These are phyloP conservation scores for Combretum micranthum DNA, from an alignment of 345 rosid species.

Conservation along the genomic window DNA sequence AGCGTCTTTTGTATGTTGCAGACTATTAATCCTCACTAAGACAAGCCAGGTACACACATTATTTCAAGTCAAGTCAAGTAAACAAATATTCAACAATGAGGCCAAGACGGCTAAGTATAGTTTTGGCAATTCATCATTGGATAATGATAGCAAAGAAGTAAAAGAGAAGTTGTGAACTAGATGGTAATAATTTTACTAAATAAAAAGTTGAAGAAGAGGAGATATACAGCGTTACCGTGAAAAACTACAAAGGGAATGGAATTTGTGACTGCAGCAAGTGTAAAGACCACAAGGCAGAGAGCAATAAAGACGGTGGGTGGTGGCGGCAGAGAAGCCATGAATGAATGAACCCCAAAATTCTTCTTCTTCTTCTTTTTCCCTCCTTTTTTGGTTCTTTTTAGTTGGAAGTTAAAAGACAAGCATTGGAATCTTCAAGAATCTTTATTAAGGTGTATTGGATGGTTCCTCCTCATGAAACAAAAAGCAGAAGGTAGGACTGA, in stretches of 20 bases:
- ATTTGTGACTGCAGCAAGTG: constrained; percentile 22
- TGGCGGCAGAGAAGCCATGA: constrained; percentile 11
- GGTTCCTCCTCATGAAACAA: background rate
- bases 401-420: background rate
- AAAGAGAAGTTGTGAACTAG: background rate
- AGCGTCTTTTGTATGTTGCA: too few species aligned
- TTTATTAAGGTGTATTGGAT: background rate
- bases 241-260: constrained; percentile 72
- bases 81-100: too few species aligned
- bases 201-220: background rate
- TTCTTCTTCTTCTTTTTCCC: too few species aligned
- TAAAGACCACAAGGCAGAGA: background rate
- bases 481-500: too few species aligned
- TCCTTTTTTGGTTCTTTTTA: too few species aligned
- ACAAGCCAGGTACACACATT: too few species aligned
- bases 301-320: background rate
- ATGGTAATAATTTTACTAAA: background rate
- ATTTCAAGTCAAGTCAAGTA: too few species aligned
- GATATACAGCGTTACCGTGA: constrained; percentile 39
- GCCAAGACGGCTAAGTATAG: too few species aligned
- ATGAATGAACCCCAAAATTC: background rate
- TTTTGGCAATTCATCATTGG: too few species aligned
- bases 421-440: background rate
- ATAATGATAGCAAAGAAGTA: background rate
- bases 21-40: too few species aligned